Percentiles rank a stretch among this genome's conserved stretches.
Evolutionary conservation across 2,329 filamentous ascomycete species (phyloP).

Genomic region (Phoma sp.): DNA sequence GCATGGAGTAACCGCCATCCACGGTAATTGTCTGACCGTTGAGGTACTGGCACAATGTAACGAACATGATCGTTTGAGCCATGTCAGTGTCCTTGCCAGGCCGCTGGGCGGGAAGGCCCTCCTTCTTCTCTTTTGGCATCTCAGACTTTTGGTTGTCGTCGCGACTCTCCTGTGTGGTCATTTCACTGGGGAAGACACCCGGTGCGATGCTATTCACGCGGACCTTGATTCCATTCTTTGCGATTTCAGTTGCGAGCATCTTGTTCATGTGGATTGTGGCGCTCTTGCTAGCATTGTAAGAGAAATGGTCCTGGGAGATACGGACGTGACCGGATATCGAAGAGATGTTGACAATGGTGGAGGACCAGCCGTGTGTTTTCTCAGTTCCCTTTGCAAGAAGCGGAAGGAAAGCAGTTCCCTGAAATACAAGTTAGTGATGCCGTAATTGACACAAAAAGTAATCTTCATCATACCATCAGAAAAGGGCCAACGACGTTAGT

Average conservation of each 20-base stretch:
- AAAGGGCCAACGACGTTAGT: conserved; percentile 59
- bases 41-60: conserved; percentile 58
- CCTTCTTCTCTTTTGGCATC: conserved; percentile 61
- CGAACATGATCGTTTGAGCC: conserved; percentile 57
- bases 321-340: conserved; percentile 56
- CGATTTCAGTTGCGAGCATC: conserved; percentile 62
- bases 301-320: conserved; percentile 57
- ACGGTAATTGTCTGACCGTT: conserved; percentile 60
- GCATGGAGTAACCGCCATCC: conserved; percentile 61
- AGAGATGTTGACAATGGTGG: conserved; percentile 56
- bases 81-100: conserved; percentile 63
- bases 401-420: conserved; percentile 54
- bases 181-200: conserved; percentile 65
- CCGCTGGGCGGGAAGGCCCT: conserved; percentile 58
- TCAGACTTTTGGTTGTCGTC: conserved; percentile 62
- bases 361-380: conserved; percentile 52
- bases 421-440: too few species aligned
- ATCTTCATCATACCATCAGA: conserved; percentile 45
- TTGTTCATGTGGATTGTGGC: conserved; percentile 63
- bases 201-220: conserved; percentile 66
- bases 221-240: conserved; percentile 61
- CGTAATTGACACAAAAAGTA: too few species aligned
- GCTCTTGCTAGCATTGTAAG: conserved; percentile 60
- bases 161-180: conserved; percentile 61
- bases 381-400: conserved; percentile 55